phyloP scores from a whole-genome alignment of 2,329 filamentous ascomycete species.

The Nectriaceae sp. region DNA sequence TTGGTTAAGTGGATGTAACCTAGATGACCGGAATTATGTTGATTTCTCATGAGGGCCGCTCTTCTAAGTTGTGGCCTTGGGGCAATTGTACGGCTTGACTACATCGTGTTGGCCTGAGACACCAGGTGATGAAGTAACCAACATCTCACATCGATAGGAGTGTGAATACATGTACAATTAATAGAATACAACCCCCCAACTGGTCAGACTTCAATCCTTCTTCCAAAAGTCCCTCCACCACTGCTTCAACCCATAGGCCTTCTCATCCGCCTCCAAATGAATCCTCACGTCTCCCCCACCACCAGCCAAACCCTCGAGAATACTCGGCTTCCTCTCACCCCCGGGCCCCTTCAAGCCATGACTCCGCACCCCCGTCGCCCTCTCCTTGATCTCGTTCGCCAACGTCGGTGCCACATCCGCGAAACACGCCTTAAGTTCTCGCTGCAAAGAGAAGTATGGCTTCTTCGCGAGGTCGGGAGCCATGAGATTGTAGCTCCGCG shows the following conservation, averaged over 20 bases:
- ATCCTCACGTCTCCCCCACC: conserved; percentile 52
- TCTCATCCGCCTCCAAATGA: conserved; percentile 73
- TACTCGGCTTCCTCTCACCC: conserved; percentile 33
- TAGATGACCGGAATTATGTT: too few relatives aligned
- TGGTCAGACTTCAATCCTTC: conserved; percentile 16
- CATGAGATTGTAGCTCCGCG: conserved; percentile 92
- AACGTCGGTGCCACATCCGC: conserved; percentile 82
- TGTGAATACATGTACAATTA: neutral
- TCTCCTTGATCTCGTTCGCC: conserved; percentile 69
- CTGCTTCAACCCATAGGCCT: conserved; percentile 83
- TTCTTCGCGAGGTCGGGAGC: conserved; percentile 91
- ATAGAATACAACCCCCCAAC: neutral
- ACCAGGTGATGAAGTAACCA: too few relatives aligned
- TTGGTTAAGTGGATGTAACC: too few relatives aligned
- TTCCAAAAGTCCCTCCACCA: conserved; percentile 83
- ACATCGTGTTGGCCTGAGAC: too few relatives aligned
- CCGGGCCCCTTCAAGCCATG: conserved; percentile 28
- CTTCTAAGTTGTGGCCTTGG: too few relatives aligned
- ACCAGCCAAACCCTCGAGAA: conserved; percentile 63
- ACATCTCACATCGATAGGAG: too few relatives aligned
- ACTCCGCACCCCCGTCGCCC: conserved; percentile 55
- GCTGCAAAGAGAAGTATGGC: conserved; percentile 81
- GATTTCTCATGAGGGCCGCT: too few relatives aligned
- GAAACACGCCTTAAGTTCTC: conserved; percentile 80
- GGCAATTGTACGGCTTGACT: too few relatives aligned